A percentile compares a stretch with the other conserved stretches of the same genome.
Evolutionary conservation across 331 rosid genomes (phyloP).

Genomic region (Quercus tomentella): DNA sequence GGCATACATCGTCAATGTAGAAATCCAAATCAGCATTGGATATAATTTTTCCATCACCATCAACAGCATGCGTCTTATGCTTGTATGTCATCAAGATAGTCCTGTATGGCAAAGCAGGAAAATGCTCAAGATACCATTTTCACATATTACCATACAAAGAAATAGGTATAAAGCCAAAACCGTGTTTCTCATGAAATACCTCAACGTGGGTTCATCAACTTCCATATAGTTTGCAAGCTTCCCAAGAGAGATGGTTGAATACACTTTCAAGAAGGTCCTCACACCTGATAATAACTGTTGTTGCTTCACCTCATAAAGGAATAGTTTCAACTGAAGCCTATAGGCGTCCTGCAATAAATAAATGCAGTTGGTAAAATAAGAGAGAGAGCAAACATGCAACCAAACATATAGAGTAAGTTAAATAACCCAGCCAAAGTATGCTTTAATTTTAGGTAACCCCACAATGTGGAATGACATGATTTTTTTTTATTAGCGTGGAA

Average conservation of each 20-base stretch:
- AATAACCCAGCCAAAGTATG: background rate
- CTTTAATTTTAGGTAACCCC: background rate
- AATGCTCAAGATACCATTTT: background rate
- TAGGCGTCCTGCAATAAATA: conserved; percentile 72
- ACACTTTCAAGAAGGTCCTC: conserved; percentile 85
- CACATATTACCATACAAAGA: background rate
- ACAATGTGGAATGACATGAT: background rate
- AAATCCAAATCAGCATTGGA: conserved; percentile 94
- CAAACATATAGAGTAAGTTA: background rate
- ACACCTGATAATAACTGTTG: conserved; percentile 87
- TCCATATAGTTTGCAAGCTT: conserved; percentile 96
- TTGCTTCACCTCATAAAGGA: conserved; percentile 98
- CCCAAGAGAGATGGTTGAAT: conserved; percentile 74
- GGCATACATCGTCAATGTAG: conserved; percentile 78
- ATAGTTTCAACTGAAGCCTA: conserved; percentile 88
- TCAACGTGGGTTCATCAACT: conserved; percentile 90
- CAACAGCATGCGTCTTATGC: conserved; percentile 95
- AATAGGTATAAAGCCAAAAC: background rate
- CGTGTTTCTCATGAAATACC: conserved; percentile 41
- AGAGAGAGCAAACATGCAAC: background rate
- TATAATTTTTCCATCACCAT: conserved; percentile 55
- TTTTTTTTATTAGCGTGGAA: background rate
- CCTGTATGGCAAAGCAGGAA: conserved; percentile 42
- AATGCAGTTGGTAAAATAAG: conserved; percentile 3
- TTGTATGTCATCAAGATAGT: conserved; percentile 91